A percentile compares a stretch with the other conserved stretches of the same genome.
Evolutionary conservation across 305 asterid genomes (phyloP).

Genomic region (Fraxinus paxiana): DNA sequence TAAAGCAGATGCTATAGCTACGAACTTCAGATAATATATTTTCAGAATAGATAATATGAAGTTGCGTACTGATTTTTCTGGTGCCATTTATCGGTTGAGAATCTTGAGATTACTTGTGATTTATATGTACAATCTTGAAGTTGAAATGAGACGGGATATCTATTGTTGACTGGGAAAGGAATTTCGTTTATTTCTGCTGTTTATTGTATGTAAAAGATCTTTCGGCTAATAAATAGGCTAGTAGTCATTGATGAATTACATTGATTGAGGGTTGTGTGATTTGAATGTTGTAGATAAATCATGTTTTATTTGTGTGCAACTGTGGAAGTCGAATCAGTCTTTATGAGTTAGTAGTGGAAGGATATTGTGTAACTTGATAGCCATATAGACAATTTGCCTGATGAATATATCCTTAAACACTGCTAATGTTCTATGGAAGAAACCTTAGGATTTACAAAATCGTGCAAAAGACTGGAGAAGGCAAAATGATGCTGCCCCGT

Average conservation of each 20-base stretch:
- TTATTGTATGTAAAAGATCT: neutral
- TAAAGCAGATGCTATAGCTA: neutral
- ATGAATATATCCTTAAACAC: neutral
- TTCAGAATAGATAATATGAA: neutral
- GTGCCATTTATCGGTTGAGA: neutral
- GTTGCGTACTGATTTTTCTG: neutral
- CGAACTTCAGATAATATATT: neutral
- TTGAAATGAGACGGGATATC: neutral
- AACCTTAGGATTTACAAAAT: slow-evolving; percentile 23
- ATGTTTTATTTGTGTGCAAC: neutral
- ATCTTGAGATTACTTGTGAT: neutral
- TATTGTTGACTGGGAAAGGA: neutral
- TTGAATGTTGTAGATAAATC: neutral
- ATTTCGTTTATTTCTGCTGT: neutral
- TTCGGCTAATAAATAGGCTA: neutral
- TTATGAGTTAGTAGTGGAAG: neutral
- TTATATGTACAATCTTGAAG: neutral
- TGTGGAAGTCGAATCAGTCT: neutral
- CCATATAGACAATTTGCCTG: neutral
- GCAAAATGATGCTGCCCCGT: slow-evolving; percentile 50
- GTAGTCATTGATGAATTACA: neutral
- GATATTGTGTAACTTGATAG: neutral
- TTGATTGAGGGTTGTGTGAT: neutral
- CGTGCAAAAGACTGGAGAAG: slow-evolving; percentile 45
- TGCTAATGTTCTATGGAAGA: neutral